Percentiles rank a stretch among this genome's conserved stretches.
Evolutionary conservation across 495 filamentous ascomycete species (phyloP).

Genomic region (Cercophora sp.): DNA sequence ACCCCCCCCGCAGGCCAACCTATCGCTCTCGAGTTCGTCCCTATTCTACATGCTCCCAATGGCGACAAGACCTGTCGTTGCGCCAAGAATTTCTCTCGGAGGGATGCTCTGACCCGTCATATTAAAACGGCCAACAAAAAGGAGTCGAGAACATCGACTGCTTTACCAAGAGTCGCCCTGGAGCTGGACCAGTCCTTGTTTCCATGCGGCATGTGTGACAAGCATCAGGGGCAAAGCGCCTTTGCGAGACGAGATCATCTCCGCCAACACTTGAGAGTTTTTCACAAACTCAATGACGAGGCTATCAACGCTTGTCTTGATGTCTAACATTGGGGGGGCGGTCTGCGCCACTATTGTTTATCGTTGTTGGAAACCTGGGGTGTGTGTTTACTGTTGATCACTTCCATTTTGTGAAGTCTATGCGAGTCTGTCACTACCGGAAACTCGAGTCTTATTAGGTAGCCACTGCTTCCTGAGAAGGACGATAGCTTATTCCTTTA

Average conservation of each 20-base stretch:
- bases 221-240: neutral
- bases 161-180: neutral
- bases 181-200: neutral
- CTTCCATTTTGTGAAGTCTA: too few species aligned
- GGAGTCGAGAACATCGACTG: neutral
- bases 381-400: too few species aligned
- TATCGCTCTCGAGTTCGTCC: neutral
- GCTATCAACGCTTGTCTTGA: too few species aligned
- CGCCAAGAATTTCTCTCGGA: neutral
- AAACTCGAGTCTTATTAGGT: too few species aligned
- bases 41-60: neutral
- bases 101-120: neutral
- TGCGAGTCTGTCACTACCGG: too few species aligned
- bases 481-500: too few species aligned
- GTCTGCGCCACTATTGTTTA: too few species aligned
- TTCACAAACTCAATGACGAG: neutral
- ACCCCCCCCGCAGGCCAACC: neutral
- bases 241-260: neutral
- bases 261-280: neutral
- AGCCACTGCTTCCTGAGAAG: too few species aligned
- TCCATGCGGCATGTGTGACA: neutral
- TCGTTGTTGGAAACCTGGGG: too few species aligned
- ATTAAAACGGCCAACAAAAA: neutral
- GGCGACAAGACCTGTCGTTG: neutral
- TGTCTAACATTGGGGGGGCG: too few species aligned